phyloP scores from a whole-genome alignment of 2,329 filamentous ascomycete genomes.

The Huntiella savannae region DNA sequence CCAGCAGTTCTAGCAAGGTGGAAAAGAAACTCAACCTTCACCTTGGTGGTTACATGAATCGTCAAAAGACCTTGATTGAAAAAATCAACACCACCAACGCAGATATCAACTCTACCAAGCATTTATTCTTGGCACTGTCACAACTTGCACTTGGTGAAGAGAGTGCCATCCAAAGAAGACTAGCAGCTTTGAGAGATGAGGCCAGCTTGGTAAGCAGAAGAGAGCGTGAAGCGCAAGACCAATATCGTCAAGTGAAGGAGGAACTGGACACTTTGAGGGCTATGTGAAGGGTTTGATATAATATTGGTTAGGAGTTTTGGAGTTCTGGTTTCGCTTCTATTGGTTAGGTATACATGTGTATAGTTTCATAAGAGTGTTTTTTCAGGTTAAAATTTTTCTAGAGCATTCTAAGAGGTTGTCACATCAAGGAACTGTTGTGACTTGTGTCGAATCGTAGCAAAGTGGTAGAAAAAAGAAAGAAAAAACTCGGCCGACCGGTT shows the following conservation, averaged over 20 bases:
- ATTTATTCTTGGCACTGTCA: conserved; percentile 55
- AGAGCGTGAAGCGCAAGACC: conserved; percentile 79
- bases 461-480: no score
- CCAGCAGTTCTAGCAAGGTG: conserved; percentile 65
- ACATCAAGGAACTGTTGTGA: no score
- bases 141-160: conserved; percentile 65
- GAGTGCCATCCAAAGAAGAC: conserved; percentile 48
- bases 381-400: not conserved
- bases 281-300: not conserved
- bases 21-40: conserved; percentile 85
- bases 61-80: conserved; percentile 57
- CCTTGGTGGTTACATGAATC: conserved; percentile 76
- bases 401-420: no score
- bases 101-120: conserved; percentile 52
- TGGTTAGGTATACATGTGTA: not conserved
- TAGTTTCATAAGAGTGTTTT: not conserved
- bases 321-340: not conserved
- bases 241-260: conserved; percentile 57
- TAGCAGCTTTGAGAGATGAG: conserved; percentile 64
- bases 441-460: no score
- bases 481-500: no score
- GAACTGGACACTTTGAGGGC: conserved; percentile 48
- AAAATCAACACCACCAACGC: conserved; percentile 63
- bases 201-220: conserved; percentile 61
- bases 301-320: conserved; percentile 1